Evolutionary conservation across 2,329 filamentous ascomycete species (phyloP), one percentile per base, ranked within the genome.

Genomic region (Neofusicoccum parvum): DNA sequence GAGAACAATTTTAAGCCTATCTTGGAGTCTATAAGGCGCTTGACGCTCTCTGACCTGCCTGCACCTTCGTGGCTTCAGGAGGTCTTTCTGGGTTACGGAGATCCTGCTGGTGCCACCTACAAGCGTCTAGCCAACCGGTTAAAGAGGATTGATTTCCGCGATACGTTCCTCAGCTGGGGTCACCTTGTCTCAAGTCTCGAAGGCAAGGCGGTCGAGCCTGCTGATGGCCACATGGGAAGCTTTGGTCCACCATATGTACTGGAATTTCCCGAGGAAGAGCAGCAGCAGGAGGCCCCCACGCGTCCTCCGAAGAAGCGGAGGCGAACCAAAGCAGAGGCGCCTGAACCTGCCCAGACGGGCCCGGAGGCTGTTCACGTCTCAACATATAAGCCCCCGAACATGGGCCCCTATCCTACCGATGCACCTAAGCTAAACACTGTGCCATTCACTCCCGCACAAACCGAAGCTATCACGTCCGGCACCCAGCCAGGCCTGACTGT

Each of bases 1-100:
- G 95, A 99, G 78, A 99, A 99, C 80, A 99, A 99, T 78, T 99
- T 99, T 83, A 96, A 92, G 74, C 89, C 94, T 10, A 89, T 99
- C 10, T 83, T 99, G 41, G 92, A 97, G 72, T 97, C 94, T 1
- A 96, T 99, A 74, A 92, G 90, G 73, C 91, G 88, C 69, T 85
- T 99, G 36, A 90, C 92, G 1, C 83, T 96, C 39, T 93, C 93
- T 0, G 92, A 96, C 71, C 89, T 94, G 20, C 91, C 92, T 6
- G 84, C 98, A 63, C 93, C 95, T 14, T 87, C 89, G 2, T 99
- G 95, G 95, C 83, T 99, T 49, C 92, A 97, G 72, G 95, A 98
- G 70, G 94, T 98, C 10, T 99, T 98, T 77, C 82, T 99, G n/a
- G 95, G 95, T 3, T 98, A 96, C 76, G 95, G 95, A 53, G 94